Evolutionary conservation across 176 grass and related monocot species (phyloP), one percentile per base, ranked within the genome.

Genomic region (Metroxylon sagu): DNA sequence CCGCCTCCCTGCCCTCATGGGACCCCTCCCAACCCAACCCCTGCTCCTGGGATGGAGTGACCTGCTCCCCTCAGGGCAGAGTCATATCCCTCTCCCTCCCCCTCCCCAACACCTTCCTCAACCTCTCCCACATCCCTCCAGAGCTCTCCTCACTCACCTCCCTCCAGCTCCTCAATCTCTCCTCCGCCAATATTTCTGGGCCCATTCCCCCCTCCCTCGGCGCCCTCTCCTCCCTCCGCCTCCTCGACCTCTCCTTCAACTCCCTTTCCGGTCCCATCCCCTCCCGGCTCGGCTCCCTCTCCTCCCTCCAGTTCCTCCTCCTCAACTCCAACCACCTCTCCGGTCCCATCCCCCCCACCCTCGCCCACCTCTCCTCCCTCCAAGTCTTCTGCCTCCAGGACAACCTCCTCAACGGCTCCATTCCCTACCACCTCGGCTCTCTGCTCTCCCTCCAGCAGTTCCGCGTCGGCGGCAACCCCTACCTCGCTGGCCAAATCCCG

Each of bases 371-470:
- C 59, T 62, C 81, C 54, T 66, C 66, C 16, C 92, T 97, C 66
- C 84, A 91, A 65, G 84, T 91, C 51, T 84, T 97, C 84, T 91
- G 92, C 56, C 59, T 97, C 72, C 92, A 97, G 74, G 92, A 97
- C 78, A 97, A 97, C 75, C 68, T 83, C 50, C 79, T 96, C 53
- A 91, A 91, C 18, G 83, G 92, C 52, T 87, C 84, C 53, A 97
- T 97, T 60, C 93, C 87, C 16, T 53, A 68, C 21, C 85, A 86
- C 6, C 72, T 98, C 4, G 93, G 93, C 55, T 71, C 88, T 19
- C 76, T 98, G 48, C 43, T 76, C 56, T 75, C 88, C 25, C 93
- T 98, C 57, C 88, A 87, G 64, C 87, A 98, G 77, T 73, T 98
- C 28, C 87, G 93, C 17, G 29, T 98, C 31, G 87, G 93, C 5